Evolutionary conservation across 1,139 yeast species (phyloP), one percentile per base, ranked within the genome.

Genomic region (Geotrichum australiense): DNA sequence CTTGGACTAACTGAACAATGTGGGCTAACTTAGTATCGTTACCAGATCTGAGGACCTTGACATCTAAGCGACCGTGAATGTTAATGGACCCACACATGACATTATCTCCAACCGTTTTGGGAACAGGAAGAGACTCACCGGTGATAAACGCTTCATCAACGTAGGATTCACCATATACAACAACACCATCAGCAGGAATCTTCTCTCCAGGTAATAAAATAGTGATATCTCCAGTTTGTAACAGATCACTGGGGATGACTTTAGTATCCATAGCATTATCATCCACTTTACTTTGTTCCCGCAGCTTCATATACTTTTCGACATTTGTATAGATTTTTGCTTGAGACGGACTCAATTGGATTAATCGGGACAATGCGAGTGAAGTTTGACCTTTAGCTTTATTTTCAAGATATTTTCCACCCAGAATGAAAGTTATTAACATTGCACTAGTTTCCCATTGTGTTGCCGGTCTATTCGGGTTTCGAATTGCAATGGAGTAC

Each of bases 311-410:
- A 35, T 50, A 50, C 33, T 46, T 42, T 5, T 45, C 50, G 2
- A 53, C 49, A 27, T 51, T 46, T 19, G 53, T 53, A 35, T 69
- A 69, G 26, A 86, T 78, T 0, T 72, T 67, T 53, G 97, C 89
- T 5, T 71, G 70, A 0, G 87, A 72, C 0, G 98, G 97, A 1
- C 94, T 75, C 46, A 91, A 66, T 2, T 91, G 79, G 35, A 93
- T 71, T 29, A 93, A 69, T 49, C 78, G 74, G 0, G 96, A 81
- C 36, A 93, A 69, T 0, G 97, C 94, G 1, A 85, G 74, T 0
- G 96, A 85, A 0, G 97, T 91, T 45, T 85, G 87, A 4, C 98
- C 94, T 57, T 91, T 87, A 2, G 98, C 98, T 52, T 74, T 79
- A 61, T 84, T 85, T 58, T 93, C 98, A 18, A 89, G 68, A 73